phyloP scores from a whole-genome alignment of 1,284 basidiomycete species.

The Austropuccinia psidii region DNA sequence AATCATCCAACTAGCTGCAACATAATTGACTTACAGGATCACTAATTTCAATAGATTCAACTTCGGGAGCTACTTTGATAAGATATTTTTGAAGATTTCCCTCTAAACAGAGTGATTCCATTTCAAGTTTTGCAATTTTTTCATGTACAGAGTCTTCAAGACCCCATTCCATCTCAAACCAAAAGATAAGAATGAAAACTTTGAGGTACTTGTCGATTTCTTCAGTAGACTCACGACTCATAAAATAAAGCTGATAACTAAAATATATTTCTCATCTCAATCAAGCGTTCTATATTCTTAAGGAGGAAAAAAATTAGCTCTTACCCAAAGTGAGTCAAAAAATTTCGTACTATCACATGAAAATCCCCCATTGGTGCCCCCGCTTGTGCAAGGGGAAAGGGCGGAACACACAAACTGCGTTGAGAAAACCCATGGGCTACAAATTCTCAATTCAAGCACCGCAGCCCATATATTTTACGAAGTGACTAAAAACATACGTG shows the following conservation, averaged over 20 bases:
- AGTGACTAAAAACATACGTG: slow-evolving; percentile 15
- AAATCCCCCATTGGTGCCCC: not conserved
- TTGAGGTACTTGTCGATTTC: not conserved
- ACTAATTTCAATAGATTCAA: not conserved
- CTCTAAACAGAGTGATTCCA: not conserved
- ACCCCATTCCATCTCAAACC: slow-evolving; percentile 3
- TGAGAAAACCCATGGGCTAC: not conserved
- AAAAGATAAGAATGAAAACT: not conserved
- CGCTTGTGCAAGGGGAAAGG: not conserved
- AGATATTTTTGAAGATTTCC: not conserved
- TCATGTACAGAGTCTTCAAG: not conserved
- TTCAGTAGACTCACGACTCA: not conserved
- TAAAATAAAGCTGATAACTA: slow-evolving; percentile 31
- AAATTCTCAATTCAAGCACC: not conserved
- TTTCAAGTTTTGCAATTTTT: not conserved
- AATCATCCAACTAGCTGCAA: too few species aligned
- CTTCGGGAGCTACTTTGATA: not conserved
- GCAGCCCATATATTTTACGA: not conserved
- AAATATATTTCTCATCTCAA: not conserved
- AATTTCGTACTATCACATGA: not conserved
- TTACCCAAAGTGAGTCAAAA: slow-evolving; percentile 23
- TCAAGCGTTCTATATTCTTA: not conserved
- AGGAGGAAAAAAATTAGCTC: not conserved
- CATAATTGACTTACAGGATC: slow-evolving; percentile 12
- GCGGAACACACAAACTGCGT: slow-evolving; percentile 27